Evolutionary conservation across 305 asterid species (phyloP).

Genomic region (Fraxinus sp.): DNA sequence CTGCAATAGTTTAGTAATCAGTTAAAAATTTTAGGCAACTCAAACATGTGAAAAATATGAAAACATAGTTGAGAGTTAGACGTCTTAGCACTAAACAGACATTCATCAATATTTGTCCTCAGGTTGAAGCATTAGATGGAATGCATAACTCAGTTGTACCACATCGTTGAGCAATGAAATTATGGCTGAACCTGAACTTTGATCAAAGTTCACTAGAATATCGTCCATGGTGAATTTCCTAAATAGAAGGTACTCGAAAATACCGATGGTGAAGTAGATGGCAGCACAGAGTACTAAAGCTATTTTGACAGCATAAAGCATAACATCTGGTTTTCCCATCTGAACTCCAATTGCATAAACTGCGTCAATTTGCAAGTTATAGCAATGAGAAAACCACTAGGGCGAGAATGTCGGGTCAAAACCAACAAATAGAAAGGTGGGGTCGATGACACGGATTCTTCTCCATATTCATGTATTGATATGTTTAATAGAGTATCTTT

Average conservation of each 20-base stretch:
- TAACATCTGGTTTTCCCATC: slow-evolving; percentile 66
- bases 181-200: slow-evolving; percentile 45
- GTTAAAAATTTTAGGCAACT: no score
- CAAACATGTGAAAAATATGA: no score
- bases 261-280: slow-evolving; percentile 67
- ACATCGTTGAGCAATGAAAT: slow-evolving; percentile 52
- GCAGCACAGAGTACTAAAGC: slow-evolving; percentile 64
- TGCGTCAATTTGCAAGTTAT: slow-evolving; percentile 26
- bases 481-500: background rate
- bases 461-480: background rate
- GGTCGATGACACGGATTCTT: background rate
- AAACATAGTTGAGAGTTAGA: no score
- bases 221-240: slow-evolving; percentile 88
- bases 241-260: slow-evolving; percentile 87
- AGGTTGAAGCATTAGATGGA: slow-evolving; percentile 79
- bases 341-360: slow-evolving; percentile 89
- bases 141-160: slow-evolving; percentile 75
- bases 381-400: background rate
- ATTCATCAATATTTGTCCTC: slow-evolving; percentile 74
- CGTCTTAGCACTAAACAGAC: slow-evolving; percentile 49
- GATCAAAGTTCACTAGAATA: slow-evolving; percentile 80
- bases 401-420: background rate
- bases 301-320: slow-evolving; percentile 64
- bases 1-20: no score
- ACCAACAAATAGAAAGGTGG: background rate